A percentile compares a stretch with the other conserved stretches of the same genome.
phyloP scores from a whole-genome alignment of 2,329 filamentous ascomycete genomes.

The Penicillium digitatum region DNA sequence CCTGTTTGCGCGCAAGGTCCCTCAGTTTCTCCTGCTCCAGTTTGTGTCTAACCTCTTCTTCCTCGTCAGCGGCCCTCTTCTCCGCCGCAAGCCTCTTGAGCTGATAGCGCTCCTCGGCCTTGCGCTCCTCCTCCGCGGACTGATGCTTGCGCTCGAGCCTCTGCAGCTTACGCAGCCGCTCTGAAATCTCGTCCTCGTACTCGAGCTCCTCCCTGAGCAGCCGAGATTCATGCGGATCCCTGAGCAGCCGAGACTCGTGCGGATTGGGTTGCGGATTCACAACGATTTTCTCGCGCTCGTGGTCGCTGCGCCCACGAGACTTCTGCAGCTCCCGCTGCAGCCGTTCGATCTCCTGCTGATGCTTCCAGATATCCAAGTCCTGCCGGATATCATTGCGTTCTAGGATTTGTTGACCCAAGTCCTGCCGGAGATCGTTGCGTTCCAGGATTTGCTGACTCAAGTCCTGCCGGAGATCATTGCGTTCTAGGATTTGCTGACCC shows the following conservation, averaged over 20 bases:
- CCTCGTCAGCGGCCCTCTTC: conserved; percentile 32
- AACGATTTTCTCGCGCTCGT: neutral
- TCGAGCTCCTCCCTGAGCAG: conserved; percentile 42
- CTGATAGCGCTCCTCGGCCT: conserved; percentile 17
- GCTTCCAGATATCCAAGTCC: conserved; percentile 34
- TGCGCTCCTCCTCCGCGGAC: conserved; percentile 27
- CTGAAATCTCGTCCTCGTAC: conserved; percentile 40
- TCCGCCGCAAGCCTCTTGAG: conserved; percentile 26
- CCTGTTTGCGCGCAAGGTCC: conserved; percentile 24
- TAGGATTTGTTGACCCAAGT: conserved; percentile 34
- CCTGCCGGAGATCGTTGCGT: conserved; percentile 29
- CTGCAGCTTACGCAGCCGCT: conserved; percentile 37
- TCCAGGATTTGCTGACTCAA: conserved; percentile 36
- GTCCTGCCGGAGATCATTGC: conserved; percentile 29
- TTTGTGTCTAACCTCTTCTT: conserved; percentile 32
- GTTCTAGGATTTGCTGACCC: conserved; percentile 35
- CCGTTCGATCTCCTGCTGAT: conserved; percentile 36
- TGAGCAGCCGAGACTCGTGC: conserved; percentile 26
- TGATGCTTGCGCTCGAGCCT: conserved; percentile 39
- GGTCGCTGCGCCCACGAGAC: conserved; percentile 15
- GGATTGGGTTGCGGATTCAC: conserved; percentile 18
- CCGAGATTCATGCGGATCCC: conserved; percentile 27
- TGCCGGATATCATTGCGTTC: conserved; percentile 34
- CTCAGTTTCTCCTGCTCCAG: conserved; percentile 30
- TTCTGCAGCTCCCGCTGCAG: conserved; percentile 34